A percentile compares a stretch with the other conserved stretches of the same genome.
phyloP scores from a whole-genome alignment of 495 filamentous ascomycete species.

The Usnea hakonensis region DNA sequence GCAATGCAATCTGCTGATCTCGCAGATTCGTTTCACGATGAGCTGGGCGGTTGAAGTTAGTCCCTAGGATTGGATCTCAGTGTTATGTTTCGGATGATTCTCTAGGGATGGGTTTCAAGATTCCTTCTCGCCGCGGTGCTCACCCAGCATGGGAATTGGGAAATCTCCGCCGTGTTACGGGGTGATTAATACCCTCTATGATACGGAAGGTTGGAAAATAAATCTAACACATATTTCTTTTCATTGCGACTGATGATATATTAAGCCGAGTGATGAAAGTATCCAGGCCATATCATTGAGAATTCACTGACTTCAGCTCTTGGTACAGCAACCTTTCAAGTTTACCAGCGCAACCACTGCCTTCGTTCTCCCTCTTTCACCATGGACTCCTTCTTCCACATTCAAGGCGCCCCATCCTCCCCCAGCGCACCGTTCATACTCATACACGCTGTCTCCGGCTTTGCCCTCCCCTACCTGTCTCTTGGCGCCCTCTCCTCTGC shows the following conservation, averaged over 20 bases:
- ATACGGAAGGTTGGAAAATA: too few relatives aligned
- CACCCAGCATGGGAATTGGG: not conserved
- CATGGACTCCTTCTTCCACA: conserved; percentile 26
- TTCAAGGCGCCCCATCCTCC: conserved; percentile 21
- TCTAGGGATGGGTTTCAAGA: too few relatives aligned
- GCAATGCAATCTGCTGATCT: not conserved
- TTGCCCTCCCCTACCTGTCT: conserved; percentile 26
- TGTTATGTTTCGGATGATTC: not conserved
- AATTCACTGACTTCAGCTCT: not conserved
- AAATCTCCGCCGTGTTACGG: not conserved
- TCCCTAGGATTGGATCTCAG: not conserved
- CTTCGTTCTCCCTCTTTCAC: not conserved
- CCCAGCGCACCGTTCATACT: conserved; percentile 23
- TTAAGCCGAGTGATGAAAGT: not conserved
- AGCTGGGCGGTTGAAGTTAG: not conserved
- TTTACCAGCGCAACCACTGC: too few relatives aligned
- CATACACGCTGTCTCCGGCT: conserved; percentile 25
- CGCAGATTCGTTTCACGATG: not conserved
- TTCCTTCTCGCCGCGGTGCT: not conserved
- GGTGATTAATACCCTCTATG: not conserved
- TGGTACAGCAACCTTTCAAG: not conserved
- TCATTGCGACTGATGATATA: too few relatives aligned
- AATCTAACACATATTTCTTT: too few relatives aligned
- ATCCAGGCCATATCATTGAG: not conserved
- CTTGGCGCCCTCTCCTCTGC: conserved; percentile 20